A percentile compares a stretch with the other conserved stretches of the same genome.
Conservation (phyloP, 306 rosid species). For the Parietaria judaica region DNA sequence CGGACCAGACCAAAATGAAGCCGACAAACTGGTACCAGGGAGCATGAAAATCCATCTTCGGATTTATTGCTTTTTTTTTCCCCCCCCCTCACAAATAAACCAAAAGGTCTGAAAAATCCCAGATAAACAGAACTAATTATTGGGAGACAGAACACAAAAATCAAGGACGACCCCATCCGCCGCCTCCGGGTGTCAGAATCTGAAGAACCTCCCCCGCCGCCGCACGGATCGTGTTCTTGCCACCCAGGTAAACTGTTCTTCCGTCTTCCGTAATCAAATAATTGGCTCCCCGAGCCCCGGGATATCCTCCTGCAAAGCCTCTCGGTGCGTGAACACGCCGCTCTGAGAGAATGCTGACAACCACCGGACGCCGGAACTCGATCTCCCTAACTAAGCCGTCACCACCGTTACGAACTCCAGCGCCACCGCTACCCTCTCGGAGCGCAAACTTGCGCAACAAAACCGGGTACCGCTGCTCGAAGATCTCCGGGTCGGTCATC, state of each 20-base stretch:
- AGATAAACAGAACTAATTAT: no score
- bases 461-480: slow-evolving; percentile 90
- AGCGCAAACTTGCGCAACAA: slow-evolving; percentile 66
- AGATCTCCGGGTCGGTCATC: slow-evolving; percentile 91
- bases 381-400: slow-evolving; percentile 85
- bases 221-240: slow-evolving; percentile 64
- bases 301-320: slow-evolving; percentile 73
- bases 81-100: no score
- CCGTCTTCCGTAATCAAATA: slow-evolving; percentile 61
- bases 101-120: no score
- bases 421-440: slow-evolving; percentile 75
- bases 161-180: slow-evolving; percentile 69
- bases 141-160: slow-evolving; percentile 4
- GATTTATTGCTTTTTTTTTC: no score
- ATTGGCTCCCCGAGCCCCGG: slow-evolving; percentile 79
- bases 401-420: slow-evolving; percentile 69
- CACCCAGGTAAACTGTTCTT: slow-evolving; percentile 65
- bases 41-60: no score
- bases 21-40: no score
- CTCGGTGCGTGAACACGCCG: slow-evolving; percentile 87
- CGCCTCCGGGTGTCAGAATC: slow-evolving; percentile 93
- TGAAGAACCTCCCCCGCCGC: slow-evolving; percentile 75
- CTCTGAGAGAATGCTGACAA: slow-evolving; percentile 85
- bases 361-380: slow-evolving; percentile 61
- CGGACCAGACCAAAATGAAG: no score